Evolutionary conservation across 164 flowering plant genomes (phyloP), one percentile per base, ranked within the genome.

Genomic region (Chloranthus sessilifolius): DNA sequence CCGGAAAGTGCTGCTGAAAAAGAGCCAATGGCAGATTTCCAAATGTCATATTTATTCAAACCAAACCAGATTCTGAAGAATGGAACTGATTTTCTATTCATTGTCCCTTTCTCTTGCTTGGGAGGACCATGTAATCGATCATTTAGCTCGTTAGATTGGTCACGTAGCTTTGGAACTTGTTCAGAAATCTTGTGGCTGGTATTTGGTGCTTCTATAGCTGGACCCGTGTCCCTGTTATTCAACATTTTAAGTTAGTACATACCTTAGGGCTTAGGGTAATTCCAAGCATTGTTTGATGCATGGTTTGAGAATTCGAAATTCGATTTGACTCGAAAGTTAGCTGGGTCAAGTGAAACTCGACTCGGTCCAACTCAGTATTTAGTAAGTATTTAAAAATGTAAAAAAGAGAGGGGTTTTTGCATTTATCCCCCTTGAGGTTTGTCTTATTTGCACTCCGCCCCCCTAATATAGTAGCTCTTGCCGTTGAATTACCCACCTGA

Each of bases 1-100:
- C 94, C 88, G 47, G 84, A 77, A 53, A 84, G 43, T 39, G 75
- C 83, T 57, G 92, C 83, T 31, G 83, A 83, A 23, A 63, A 19
- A 29, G 94, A 73, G 26, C 88, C 86, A 35, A 76, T 43, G 4
- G 50, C 46, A 54, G 51, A 54, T 59, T 75, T 79, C 39, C 58
- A 29, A 42, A 79, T 47, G 31, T 66, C 70, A 14, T 2, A 7
- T 43, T 30, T 52, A 29, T 37, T 40, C 47, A 66, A 26, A 2
- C 70, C 66, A 53, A 66, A 66, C 70, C 65, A 66, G 50, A 66
- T 52, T 29, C 62, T 56, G 45, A 47, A 57, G 55, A 66, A 60
- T 11, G 48, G 46, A 40, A 40, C 53, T 14, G 29, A 24, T 43
- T 50, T 21, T 14, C 67, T 76, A 31, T 24, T 41, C 43, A 23